A percentile compares a stretch with the other conserved stretches of the same genome.
Conservation (phyloP, 495 filamentous ascomycete genomes). For the Pseudomonodictys pantanalensis region DNA sequence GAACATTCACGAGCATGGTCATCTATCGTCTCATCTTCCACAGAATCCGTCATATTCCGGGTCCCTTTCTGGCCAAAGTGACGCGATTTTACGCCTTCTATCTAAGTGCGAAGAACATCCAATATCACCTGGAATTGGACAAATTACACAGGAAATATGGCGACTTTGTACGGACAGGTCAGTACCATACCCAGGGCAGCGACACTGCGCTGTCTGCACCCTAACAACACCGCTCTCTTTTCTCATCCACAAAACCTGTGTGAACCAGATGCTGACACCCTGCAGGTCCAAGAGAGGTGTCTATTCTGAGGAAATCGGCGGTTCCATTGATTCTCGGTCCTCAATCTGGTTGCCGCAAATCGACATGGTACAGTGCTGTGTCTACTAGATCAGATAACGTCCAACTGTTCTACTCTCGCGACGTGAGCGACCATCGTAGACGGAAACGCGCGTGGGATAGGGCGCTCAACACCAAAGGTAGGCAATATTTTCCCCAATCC, state of each 20-base stretch:
- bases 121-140: constrained; percentile 12
- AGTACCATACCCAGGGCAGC: no score
- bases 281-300: constrained; percentile 32
- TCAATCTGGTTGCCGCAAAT: constrained; percentile 40
- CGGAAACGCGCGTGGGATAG: constrained; percentile 18
- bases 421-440: constrained; percentile 23
- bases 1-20: constrained; percentile 46
- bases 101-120: constrained; percentile 3
- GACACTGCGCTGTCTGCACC: no score
- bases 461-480: constrained; percentile 14
- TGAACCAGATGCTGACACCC: background rate
- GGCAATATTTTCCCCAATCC: background rate
- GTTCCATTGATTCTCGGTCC: constrained; percentile 40
- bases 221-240: background rate
- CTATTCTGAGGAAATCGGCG: constrained; percentile 43
- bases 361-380: constrained; percentile 43
- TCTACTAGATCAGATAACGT: constrained; percentile 34
- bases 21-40: constrained; percentile 29
- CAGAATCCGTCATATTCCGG: constrained; percentile 13
- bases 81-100: constrained; percentile 16
- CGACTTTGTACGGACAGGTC: constrained; percentile 29
- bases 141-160: constrained; percentile 21
- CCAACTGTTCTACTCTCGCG: constrained; percentile 44
- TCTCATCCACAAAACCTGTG: background rate
- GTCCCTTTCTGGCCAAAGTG: constrained; percentile 18